These are phyloP conservation scores for Vitellaria paradoxa DNA, from an alignment of 179 eudicot species.

Conservation along the genomic window DNA sequence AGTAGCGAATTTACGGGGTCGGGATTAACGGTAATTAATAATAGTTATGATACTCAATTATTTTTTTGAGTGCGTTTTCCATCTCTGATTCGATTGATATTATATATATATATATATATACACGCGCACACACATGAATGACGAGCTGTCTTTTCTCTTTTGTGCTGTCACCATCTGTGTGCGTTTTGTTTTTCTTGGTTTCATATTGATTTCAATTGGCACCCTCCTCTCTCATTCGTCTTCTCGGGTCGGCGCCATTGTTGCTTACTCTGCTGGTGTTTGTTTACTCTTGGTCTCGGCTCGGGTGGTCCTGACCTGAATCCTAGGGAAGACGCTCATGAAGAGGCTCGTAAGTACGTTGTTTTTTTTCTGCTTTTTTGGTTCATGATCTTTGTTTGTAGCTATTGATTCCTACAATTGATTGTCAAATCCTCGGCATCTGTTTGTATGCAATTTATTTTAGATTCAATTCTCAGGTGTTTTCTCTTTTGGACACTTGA, in stretches of 20 bases:
- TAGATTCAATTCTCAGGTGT: not conserved
- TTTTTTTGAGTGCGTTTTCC: conserved; percentile 1
- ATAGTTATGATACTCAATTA: not conserved
- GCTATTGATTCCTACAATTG: too few relatives aligned
- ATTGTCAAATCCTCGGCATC: too few relatives aligned
- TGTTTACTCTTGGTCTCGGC: not conserved
- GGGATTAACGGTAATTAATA: not conserved
- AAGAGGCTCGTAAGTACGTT: conserved; percentile 27
- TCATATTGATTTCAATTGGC: conserved; percentile 17
- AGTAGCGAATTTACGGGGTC: not conserved
- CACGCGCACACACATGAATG: conserved; percentile 2
- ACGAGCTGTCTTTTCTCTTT: conserved; percentile 21
- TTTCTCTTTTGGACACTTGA: not conserved
- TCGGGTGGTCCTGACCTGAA: too few relatives aligned
- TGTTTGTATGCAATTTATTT: not conserved
- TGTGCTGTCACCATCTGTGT: conserved; percentile 19
- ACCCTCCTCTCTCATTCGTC: conserved; percentile 1
- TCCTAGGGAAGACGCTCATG: conserved; percentile 12
- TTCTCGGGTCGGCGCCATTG: not conserved
- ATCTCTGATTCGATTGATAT: not conserved
- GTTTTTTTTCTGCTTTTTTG: not conserved
- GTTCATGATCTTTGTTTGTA: not conserved
- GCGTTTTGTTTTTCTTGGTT: conserved; percentile 4
- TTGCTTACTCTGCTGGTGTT: not conserved
- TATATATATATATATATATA: not conserved